Evolutionary conservation across 2,329 filamentous ascomycete species (phyloP), one percentile per base, ranked within the genome.

Genomic region (Sclerotinia minor): DNA sequence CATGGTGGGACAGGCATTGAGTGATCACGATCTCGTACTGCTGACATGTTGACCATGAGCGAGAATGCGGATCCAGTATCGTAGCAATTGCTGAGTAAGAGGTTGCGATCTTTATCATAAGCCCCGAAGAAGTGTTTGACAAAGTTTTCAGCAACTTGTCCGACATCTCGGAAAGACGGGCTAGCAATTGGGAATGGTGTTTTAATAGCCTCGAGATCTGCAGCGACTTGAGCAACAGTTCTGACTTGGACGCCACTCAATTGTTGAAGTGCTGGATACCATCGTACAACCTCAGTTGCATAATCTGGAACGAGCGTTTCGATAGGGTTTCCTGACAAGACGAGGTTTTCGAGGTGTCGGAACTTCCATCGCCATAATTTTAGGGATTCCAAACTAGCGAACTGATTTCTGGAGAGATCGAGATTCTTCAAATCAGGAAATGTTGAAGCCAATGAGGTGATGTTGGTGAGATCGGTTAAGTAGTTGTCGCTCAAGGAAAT

Each of bases 361-460:
- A 98, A 94, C 67, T 91, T 92, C 75, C 88, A 86, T 69, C 89
- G 89, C 93, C 93, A 97, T 44, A 83, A 85, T 64, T 88, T 85
- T 58, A 99, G 79, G 13, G 86, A 85, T 67, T 87, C 85, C 63
- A 92, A 79, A 64, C 85, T 87, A 68, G 84, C 82, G 73, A 99
- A 87, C 52, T 88, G 86, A 79, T 98, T 98, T 76, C 89, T 87
- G 66, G 92, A 95, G 35, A 98, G 85, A 73, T 97, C 94, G 17
- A 99, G 86, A 72, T 97, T 94, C 77, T 92, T 89, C 69, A 98
- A 82, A 70, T 94, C 90, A 0, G 94, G 92, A 66, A 98, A 91
- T 0, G 91, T 92, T 64, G 87, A 85, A 13, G 92, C 88, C 1
- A 98, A 83, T 1, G 87, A 84, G 64, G 89, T 92, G 63, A 98